Percentiles rank a stretch among this genome's conserved stretches.
These are phyloP conservation scores for Camelina hispida DNA, from an alignment of 345 rosid species.

Conservation along the genomic window DNA sequence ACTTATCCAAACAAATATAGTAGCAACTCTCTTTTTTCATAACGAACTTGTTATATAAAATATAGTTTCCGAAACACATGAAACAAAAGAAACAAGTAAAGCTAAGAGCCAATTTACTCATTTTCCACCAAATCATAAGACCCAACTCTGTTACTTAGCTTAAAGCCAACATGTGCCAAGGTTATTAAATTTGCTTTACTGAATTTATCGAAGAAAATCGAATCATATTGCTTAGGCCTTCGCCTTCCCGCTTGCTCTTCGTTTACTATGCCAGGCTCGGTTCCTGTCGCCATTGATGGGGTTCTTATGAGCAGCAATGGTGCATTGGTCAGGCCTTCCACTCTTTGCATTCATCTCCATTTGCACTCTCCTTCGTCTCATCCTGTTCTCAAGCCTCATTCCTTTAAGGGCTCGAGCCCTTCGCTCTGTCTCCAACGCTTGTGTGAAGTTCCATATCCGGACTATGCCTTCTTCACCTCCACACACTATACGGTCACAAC, in stretches of 20 bases:
- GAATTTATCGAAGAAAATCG: not conserved
- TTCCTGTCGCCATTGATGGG: conserved; percentile 58
- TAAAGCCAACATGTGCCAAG: conserved; percentile 16
- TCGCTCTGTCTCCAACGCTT: conserved; percentile 74
- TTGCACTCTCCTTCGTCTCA: conserved; percentile 76
- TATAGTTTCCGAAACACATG: conserved; percentile 8
- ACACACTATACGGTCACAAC: conserved; percentile 85
- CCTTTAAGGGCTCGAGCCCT: conserved; percentile 69
- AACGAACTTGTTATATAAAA: not conserved
- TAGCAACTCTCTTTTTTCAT: not conserved
- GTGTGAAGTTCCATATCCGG: conserved; percentile 87
- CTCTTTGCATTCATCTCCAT: conserved; percentile 68
- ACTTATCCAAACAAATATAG: too few species aligned
- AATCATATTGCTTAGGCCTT: conserved; percentile 53
- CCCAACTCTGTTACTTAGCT: conserved; percentile 18
- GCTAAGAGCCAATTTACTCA: conserved; percentile 13
- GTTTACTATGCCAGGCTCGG: conserved; percentile 65
- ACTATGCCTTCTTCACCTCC: conserved; percentile 92
- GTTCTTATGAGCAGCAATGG: conserved; percentile 82
- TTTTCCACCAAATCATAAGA: conserved; percentile 18
- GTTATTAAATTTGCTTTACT: conserved; percentile 14
- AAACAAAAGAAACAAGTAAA: not conserved
- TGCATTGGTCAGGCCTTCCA: conserved; percentile 62
- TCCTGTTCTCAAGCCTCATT: conserved; percentile 75
- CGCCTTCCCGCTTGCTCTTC: conserved; percentile 69